Evolutionary conservation across 2,329 filamentous ascomycete species (phyloP).

Genomic region (Calonectria fujianensis): DNA sequence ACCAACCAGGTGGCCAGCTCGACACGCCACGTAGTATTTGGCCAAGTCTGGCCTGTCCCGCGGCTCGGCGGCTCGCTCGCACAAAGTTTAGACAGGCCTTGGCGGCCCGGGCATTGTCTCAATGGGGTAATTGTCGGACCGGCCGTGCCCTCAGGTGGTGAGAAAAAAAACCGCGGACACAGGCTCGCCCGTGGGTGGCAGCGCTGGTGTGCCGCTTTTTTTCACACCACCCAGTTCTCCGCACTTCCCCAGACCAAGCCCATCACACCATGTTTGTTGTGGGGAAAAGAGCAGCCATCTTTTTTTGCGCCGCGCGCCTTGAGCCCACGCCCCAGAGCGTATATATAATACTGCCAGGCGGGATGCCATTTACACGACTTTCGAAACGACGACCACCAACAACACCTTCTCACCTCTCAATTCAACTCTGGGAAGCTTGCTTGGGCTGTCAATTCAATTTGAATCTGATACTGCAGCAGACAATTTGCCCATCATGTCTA

Average conservation of each 20-base stretch:
- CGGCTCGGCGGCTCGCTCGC: constrained; percentile 11
- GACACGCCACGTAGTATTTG: constrained; percentile 25
- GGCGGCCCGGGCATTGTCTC: constrained; percentile 35
- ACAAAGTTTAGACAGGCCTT: constrained; percentile 41
- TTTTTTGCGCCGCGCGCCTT: neutral
- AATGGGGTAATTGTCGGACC: constrained; percentile 50
- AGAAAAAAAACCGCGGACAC: constrained; percentile 22
- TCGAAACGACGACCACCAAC: neutral
- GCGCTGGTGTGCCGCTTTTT: constrained; percentile 10
- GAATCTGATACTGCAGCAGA: neutral
- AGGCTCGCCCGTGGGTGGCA: neutral
- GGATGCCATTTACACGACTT: constrained; percentile 10
- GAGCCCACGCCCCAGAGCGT: constrained; percentile 14
- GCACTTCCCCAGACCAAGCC: constrained; percentile 27
- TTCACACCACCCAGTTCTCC: constrained; percentile 9
- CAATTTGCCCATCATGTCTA: constrained; percentile 1
- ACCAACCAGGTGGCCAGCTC: neutral
- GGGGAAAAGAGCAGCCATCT: neutral
- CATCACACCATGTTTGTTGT: constrained; percentile 22
- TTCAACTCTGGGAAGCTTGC: neutral
- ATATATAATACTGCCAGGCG: constrained; percentile 14
- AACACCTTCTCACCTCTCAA: neutral
- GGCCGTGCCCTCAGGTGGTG: constrained; percentile 20
- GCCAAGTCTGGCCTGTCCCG: constrained; percentile 12
- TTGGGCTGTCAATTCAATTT: neutral